phyloP scores from a whole-genome alignment of 2,329 filamentous ascomycete species.

The Xylaria hypoxylon region DNA sequence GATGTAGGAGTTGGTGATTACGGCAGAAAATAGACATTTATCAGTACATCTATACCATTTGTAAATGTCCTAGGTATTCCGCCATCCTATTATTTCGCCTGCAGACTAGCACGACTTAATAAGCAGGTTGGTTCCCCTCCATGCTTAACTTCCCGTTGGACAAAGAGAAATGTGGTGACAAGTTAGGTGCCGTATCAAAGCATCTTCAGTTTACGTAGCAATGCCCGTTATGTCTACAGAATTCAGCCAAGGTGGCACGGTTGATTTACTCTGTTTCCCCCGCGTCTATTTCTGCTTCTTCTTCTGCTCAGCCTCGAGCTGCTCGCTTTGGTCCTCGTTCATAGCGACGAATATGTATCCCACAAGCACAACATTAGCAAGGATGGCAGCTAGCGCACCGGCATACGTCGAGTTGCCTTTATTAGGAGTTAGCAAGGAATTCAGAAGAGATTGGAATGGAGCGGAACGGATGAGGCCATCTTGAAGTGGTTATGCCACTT shows the following conservation, averaged over 20 bases:
- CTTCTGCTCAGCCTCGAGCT: conserved; percentile 56
- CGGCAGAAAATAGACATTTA: background rate
- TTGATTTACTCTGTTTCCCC: conserved; percentile 33
- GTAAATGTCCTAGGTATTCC: background rate
- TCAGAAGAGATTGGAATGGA: background rate
- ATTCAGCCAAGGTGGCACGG: background rate
- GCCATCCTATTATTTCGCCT: background rate
- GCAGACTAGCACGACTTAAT: background rate
- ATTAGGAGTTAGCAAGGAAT: conserved; percentile 2
- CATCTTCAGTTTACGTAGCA: background rate
- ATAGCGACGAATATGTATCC: conserved; percentile 93
- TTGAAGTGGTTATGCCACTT: conserved; percentile 43
- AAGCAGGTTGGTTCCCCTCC: background rate
- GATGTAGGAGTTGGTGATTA: background rate
- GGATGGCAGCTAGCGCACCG: conserved; percentile 84
- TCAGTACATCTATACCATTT: background rate
- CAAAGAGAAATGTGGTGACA: background rate
- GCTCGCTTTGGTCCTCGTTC: conserved; percentile 77
- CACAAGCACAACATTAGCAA: conserved; percentile 91
- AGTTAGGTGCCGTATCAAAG: background rate
- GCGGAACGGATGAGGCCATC: background rate
- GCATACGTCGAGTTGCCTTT: conserved; percentile 89
- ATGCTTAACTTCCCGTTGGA: background rate
- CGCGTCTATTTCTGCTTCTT: conserved; percentile 58
- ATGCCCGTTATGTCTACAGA: background rate